These are phyloP conservation scores for Fusarium penzigii DNA, from an alignment of 2,329 filamentous ascomycete genomes.

Conservation along the genomic window DNA sequence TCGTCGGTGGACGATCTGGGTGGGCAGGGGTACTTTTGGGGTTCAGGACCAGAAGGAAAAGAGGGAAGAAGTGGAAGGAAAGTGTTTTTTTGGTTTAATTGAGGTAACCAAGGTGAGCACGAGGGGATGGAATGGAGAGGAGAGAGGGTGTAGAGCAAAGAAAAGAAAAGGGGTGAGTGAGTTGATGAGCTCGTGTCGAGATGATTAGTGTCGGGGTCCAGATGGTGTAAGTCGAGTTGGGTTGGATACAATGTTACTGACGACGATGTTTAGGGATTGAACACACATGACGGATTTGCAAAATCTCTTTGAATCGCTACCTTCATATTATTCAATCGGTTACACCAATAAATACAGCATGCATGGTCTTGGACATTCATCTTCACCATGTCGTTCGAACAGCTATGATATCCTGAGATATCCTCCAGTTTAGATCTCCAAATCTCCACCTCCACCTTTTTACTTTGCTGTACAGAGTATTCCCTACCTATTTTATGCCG, in stretches of 20 bases:
- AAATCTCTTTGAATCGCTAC: neutral
- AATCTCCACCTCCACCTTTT: constrained; percentile 3
- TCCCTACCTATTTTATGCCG: too few species aligned
- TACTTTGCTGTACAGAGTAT: too few species aligned
- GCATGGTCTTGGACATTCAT: neutral
- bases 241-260: neutral
- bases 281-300: neutral
- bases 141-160: constrained; percentile 12
- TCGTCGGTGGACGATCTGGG: constrained; percentile 25
- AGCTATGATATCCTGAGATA: neutral
- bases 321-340: neutral
- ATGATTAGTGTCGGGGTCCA: constrained; percentile 2
- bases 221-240: constrained; percentile 14
- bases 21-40: constrained; percentile 17
- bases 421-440: constrained; percentile 4
- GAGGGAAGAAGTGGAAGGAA: neutral
- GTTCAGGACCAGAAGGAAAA: constrained; percentile 20
- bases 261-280: neutral
- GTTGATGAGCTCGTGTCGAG: constrained; percentile 10
- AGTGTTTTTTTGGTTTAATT: neutral
- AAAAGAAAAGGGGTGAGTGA: constrained; percentile 1
- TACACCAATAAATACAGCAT: neutral
- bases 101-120: constrained; percentile 6
- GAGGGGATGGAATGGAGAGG: neutral
- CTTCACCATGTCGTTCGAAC: neutral